Conservation (phyloP, 352 stramenopile species). For the Phytophthora hibernalis region DNA sequence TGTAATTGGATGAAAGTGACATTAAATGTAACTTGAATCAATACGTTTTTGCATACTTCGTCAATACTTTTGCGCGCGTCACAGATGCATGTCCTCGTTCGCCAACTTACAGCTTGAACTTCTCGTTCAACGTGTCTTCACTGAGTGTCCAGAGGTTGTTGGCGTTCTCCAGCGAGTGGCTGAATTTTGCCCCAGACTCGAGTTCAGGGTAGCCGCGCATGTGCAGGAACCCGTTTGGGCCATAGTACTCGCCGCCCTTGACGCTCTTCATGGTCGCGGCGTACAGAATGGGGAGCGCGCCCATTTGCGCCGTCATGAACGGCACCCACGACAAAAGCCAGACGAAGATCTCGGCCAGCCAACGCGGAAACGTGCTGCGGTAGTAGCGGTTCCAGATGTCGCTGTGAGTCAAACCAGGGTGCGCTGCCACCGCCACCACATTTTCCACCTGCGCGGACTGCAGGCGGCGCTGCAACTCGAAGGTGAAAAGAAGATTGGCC, state of each 20-base stretch:
- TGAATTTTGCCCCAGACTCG: conserved; percentile 45
- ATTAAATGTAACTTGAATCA: conserved; percentile 7
- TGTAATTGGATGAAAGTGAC: conserved; percentile 21
- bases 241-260: conserved; percentile 58
- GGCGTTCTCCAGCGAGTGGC: conserved; percentile 44
- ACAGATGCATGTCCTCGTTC: not conserved
- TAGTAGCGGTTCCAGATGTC: conserved; percentile 64
- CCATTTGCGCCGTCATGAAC: conserved; percentile 55
- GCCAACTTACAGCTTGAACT: conserved; percentile 37
- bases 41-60: conserved; percentile 2
- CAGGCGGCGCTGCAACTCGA: conserved; percentile 61
- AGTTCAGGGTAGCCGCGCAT: conserved; percentile 52
- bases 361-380: conserved; percentile 38
- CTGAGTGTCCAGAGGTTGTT: conserved; percentile 59
- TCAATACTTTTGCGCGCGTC: conserved; percentile 29
- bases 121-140: conserved; percentile 46
- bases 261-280: conserved; percentile 52
- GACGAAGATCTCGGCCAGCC: conserved; percentile 44
- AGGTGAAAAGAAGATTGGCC: conserved; percentile 68
- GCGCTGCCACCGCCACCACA: conserved; percentile 56
- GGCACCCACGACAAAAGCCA: conserved; percentile 51
- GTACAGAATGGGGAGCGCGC: conserved; percentile 61
- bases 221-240: conserved; percentile 51
- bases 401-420: conserved; percentile 59
- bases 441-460: conserved; percentile 38